Conservation (phyloP, 495 filamentous ascomycete species). For the Cercophora newfieldiana region DNA sequence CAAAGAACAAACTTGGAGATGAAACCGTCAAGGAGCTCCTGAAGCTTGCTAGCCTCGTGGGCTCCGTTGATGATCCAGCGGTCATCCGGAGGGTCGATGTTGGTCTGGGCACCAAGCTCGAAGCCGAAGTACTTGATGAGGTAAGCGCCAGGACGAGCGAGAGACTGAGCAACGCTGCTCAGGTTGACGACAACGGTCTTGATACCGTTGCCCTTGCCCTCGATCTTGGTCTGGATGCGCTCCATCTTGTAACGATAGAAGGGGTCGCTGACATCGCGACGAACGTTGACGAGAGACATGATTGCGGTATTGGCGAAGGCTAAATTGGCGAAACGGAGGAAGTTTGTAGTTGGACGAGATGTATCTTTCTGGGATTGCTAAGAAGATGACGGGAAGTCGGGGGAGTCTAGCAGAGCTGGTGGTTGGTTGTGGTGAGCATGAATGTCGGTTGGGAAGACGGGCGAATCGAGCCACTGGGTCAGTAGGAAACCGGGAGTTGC, state of each 20-base stretch:
- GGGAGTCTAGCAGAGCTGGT: slow-evolving; percentile 29
- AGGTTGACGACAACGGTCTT: slow-evolving; percentile 97
- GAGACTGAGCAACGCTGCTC: slow-evolving; percentile 87
- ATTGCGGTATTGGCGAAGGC: slow-evolving; percentile 42
- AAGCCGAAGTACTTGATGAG: slow-evolving; percentile 99
- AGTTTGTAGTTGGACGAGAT: slow-evolving; percentile 13
- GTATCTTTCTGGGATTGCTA: slow-evolving; percentile 5
- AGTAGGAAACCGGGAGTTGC: slow-evolving; percentile 48
- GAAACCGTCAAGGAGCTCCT: slow-evolving; percentile 97
- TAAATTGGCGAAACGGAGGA: slow-evolving; percentile 24
- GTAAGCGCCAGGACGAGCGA: slow-evolving; percentile 89
- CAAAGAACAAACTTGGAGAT: slow-evolving; percentile 97
- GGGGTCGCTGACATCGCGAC: slow-evolving; percentile 95
- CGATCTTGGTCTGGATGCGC: slow-evolving; percentile 95
- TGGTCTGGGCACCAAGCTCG: slow-evolving; percentile 97
- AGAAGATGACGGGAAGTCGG: slow-evolving; percentile 4
- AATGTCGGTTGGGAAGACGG: slow-evolving; percentile 21
- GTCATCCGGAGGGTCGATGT: slow-evolving; percentile 93
- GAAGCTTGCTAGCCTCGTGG: slow-evolving; percentile 91
- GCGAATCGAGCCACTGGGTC: slow-evolving; percentile 42
- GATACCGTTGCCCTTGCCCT: slow-evolving; percentile 98
- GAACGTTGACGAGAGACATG: slow-evolving; percentile 85
- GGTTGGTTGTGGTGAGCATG: slow-evolving; percentile 21
- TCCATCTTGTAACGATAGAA: slow-evolving; percentile 99
- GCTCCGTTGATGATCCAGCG: slow-evolving; percentile 99